Base-by-base conservation (phyloP, 257 asterid genomes). In the Solanum chiquidenum region DNA sequence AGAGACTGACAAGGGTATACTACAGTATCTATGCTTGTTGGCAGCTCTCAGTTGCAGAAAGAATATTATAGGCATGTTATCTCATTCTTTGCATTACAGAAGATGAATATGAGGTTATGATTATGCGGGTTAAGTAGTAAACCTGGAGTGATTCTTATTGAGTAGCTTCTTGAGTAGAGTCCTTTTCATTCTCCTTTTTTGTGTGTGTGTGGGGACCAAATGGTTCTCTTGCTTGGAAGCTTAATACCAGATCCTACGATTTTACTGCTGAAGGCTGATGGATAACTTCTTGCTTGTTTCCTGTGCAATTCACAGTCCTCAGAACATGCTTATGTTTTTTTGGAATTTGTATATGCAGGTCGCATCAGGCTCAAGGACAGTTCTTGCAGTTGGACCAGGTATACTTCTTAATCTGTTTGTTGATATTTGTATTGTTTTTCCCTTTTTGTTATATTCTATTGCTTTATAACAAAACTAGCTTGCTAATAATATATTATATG, bases 381-480 rank as follows among this genome's bases (percentile, higher is more conserved):
- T 97, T 91, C 98, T 97, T 86, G 99, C 98, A 62, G 91, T 96
- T 62, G 99, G 99, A 69, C 99, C 99, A 23, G 99, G 99, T 97
- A 88, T 55, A 93, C 88, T 88, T 87, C 46, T 38, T 25, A 12
- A 33, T 23, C n/a, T 69, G 25, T 66, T 60, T 88, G 37, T 35
- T 46, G 29, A 6, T 38, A 62, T 83, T 49, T 25, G 33, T 62
- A 82, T 62, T 27, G 21, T 40, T 33, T 37, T 82, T 29, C 3
- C 23, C 20, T 12, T 40, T 82, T 46, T 44, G 29, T 83, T 69
- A 13, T 23, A 68, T 76, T 83, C 20, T 52, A 29, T 23, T 20
- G 40, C 33, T 74, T 58, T 23, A 7, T 38, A 58, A 20, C 82
- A n/a, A 35, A 35, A 74, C 52, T 35, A 74, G 31, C 14, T 35